phyloP scores from a whole-genome alignment of 176 grass and related monocot species.

The Eragrostis curvula region DNA sequence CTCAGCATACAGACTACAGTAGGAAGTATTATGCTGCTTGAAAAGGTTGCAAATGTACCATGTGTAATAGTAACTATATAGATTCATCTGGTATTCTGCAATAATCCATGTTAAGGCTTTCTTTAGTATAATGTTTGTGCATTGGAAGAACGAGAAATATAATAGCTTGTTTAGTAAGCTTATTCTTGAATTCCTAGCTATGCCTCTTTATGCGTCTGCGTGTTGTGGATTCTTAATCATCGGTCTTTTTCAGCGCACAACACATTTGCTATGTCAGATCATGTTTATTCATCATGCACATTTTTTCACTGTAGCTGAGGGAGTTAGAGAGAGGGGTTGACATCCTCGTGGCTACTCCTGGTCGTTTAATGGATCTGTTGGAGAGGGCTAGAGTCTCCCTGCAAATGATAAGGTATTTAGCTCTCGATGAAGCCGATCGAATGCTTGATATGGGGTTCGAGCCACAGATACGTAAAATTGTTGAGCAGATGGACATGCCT shows the following conservation, averaged over 20 bases:
- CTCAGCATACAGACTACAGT: too few species aligned
- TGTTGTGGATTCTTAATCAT: not conserved
- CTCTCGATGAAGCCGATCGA: slow-evolving; percentile 96
- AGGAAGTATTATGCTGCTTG: too few species aligned
- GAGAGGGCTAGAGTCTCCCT: slow-evolving; percentile 96
- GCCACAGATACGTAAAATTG: slow-evolving; percentile 97
- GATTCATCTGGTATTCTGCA: too few species aligned
- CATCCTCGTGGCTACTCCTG: slow-evolving; percentile 96
- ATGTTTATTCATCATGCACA: slow-evolving; percentile 15
- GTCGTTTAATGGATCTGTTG: slow-evolving; percentile 91
- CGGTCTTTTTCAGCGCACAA: not conserved
- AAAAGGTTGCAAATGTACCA: too few species aligned
- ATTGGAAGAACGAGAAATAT: not conserved
- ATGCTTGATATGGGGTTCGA: slow-evolving; percentile 99
- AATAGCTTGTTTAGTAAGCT: not conserved
- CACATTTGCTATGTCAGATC: not conserved
- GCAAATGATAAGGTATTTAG: slow-evolving; percentile 74
- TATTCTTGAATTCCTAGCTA: not conserved
- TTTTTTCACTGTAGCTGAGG: slow-evolving; percentile 62
- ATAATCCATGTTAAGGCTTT: not conserved
- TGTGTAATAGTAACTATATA: too few species aligned
- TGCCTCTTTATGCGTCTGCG: not conserved
- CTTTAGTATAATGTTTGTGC: not conserved
- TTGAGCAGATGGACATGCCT: slow-evolving; percentile 99
- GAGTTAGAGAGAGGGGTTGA: slow-evolving; percentile 96